phyloP scores from a whole-genome alignment of 306 rosid species.

The Cajanus cajan region DNA sequence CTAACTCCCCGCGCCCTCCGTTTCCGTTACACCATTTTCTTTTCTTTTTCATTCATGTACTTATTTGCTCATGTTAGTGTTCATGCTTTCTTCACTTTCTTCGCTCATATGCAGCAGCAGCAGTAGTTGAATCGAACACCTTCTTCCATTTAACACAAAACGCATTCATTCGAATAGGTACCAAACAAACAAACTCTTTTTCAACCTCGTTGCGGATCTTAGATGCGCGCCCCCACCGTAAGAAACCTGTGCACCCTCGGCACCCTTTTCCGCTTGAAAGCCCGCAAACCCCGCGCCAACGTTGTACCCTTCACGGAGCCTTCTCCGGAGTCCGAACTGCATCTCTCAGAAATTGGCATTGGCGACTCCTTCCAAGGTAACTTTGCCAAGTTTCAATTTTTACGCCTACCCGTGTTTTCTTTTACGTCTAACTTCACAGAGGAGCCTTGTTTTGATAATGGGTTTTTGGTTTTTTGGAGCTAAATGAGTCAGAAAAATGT shows the following conservation, averaged over 20 bases:
- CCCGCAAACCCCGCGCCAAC: neutral
- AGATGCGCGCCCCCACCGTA: constrained; percentile 30
- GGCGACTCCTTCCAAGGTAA: neutral
- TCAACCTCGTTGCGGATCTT: neutral
- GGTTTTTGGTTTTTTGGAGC: constrained; percentile 25
- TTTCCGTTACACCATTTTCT: neutral
- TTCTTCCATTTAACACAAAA: neutral
- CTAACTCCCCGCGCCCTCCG: too few species aligned
- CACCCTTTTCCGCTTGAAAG: neutral
- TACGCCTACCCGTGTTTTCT: neutral
- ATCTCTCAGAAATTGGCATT: neutral
- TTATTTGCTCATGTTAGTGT: neutral
- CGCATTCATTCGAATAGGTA: neutral
- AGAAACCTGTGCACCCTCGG: constrained; percentile 42
- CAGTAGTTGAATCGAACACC: neutral
- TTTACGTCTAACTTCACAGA: neutral
- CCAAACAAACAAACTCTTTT: neutral
- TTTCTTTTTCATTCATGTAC: neutral
- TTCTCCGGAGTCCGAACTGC: neutral
- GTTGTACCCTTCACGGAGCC: neutral
- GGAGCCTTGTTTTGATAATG: neutral
- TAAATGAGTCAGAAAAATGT: neutral
- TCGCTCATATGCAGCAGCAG: neutral
- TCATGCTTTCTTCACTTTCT: neutral
- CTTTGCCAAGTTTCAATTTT: constrained; percentile 24